A percentile compares a stretch with the other conserved stretches of the same genome.
phyloP scores from a whole-genome alignment of 441 rosid genomes.

The Jatropha multifida region DNA sequence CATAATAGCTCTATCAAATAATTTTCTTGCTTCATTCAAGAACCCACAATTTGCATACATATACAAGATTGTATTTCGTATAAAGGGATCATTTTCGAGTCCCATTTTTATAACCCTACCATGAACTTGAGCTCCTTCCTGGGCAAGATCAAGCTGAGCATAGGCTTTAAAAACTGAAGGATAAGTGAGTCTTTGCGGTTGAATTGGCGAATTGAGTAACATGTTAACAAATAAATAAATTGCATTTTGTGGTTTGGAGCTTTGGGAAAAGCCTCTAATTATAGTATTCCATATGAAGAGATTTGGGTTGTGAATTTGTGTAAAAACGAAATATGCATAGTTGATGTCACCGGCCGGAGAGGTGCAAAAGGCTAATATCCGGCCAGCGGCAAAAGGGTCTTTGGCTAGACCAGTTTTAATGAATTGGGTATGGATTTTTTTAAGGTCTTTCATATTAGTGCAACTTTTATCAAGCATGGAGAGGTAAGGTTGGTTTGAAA shows the following conservation, averaged over 20 bases:
- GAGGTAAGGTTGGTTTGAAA: slow-evolving; percentile 45
- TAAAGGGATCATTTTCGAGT: slow-evolving; percentile 53
- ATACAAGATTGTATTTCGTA: slow-evolving; percentile 52
- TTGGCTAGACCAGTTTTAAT: slow-evolving; percentile 67
- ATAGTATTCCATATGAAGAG: slow-evolving; percentile 75
- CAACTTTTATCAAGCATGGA: slow-evolving; percentile 51
- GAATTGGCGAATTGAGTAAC: slow-evolving; percentile 40
- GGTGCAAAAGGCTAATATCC: slow-evolving; percentile 64
- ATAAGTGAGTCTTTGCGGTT: slow-evolving; percentile 68
- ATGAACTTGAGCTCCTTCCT: slow-evolving; percentile 63
- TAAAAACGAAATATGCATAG: slow-evolving; percentile 64
- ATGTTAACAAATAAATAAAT: slow-evolving; percentile 54
- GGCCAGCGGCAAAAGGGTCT: slow-evolving; percentile 58
- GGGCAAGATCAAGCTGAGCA: slow-evolving; percentile 49
- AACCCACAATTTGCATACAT: slow-evolving; percentile 68
- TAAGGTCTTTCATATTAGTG: slow-evolving; percentile 59
- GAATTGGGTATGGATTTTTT: slow-evolving; percentile 60
- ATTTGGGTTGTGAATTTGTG: slow-evolving; percentile 48
- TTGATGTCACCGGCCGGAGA: slow-evolving; percentile 60
- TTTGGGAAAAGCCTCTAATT: slow-evolving; percentile 69
- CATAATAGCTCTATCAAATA: slow-evolving; percentile 30
- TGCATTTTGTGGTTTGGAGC: slow-evolving; percentile 57
- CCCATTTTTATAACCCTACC: slow-evolving; percentile 68
- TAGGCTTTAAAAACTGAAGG: slow-evolving; percentile 84
- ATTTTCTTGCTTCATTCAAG: slow-evolving; percentile 49